Percentiles rank a stretch among this genome's conserved stretches.
These are phyloP conservation scores for Dendrobium huoshanense DNA, from an alignment of 106 monocot genomes.

Conservation along the genomic window DNA sequence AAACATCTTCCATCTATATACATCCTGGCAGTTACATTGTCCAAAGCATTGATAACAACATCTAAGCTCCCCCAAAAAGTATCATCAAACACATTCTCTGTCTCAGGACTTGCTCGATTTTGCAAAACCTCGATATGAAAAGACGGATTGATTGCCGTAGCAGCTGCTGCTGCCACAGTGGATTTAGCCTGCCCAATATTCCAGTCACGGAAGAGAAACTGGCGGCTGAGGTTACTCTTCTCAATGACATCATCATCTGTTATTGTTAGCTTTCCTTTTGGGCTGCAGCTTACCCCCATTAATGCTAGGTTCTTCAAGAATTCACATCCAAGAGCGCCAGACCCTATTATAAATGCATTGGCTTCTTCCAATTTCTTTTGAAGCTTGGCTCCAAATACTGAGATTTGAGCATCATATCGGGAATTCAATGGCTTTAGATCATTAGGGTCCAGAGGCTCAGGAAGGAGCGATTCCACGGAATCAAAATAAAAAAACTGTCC, in stretches of 20 bases:
- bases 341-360: constrained; percentile 73
- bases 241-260: constrained; percentile 99
- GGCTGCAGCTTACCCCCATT: constrained; percentile 82
- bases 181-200: constrained; percentile 97
- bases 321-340: constrained; percentile 93
- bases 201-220: constrained; percentile 93
- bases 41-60: constrained; percentile 85
- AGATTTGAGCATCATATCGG: constrained; percentile 64
- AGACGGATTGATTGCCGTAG: constrained; percentile 54
- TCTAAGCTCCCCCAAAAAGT: constrained; percentile 72
- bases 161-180: constrained; percentile 81
- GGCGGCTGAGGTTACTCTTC: constrained; percentile 93
- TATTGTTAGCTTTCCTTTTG: constrained; percentile 70
- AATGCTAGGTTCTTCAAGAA: constrained; percentile 91
- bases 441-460: constrained; percentile 36
- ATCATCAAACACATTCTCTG: constrained; percentile 84
- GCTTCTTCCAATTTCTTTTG: constrained; percentile 82
- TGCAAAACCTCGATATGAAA: constrained; percentile 80
- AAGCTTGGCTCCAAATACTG: constrained; percentile 58
- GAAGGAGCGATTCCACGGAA: constrained; percentile 60
- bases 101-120: constrained; percentile 79
- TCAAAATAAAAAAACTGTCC: constrained; percentile 72
- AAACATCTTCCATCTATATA: constrained; percentile 78
- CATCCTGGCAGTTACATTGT: constrained; percentile 88
- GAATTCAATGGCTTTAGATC: constrained; percentile 48